Conservation (phyloP, 805 yeast species). For the Kuraishia cidri region DNA sequence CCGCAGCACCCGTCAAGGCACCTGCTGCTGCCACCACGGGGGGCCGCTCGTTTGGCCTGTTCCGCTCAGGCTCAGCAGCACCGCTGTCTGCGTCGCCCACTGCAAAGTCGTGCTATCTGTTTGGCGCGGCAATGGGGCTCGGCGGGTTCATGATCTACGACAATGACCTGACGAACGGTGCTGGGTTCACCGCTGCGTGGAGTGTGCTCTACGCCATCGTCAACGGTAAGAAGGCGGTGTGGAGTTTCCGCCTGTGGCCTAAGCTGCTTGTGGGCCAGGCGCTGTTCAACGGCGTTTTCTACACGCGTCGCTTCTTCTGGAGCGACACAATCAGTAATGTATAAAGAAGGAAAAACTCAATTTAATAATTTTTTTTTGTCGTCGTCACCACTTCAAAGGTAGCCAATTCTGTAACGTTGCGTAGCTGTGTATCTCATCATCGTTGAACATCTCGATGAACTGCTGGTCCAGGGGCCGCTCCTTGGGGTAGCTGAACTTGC, state of each 20-base stretch:
- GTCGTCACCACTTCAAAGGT: conserved; percentile 57
- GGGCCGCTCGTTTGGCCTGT: too few species aligned
- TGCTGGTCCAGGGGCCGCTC: conserved; percentile 94
- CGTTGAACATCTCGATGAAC: conserved; percentile 84
- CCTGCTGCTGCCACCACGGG: conserved; percentile 2
- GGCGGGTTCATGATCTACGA: conserved; percentile 74
- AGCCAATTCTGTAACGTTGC: conserved; percentile 49
- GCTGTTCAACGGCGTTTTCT: conserved; percentile 49
- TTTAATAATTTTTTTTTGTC: background rate
- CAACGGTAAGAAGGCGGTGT: conserved; percentile 52
- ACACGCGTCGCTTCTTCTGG: conserved; percentile 65
- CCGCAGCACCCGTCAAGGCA: conserved; percentile 9
- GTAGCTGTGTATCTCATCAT: conserved; percentile 42
- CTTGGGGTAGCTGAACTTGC: conserved; percentile 92
- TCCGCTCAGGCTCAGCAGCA: conserved; percentile 3
- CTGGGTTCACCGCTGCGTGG: conserved; percentile 82
- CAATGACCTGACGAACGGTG: conserved; percentile 68
- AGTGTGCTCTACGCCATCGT: conserved; percentile 62
- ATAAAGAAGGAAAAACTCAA: background rate
- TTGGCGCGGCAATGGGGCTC: conserved; percentile 52
- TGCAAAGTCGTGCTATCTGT: conserved; percentile 34
- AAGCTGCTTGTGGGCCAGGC: conserved; percentile 50
- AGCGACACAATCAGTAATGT: conserved; percentile 1
- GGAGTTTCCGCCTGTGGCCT: conserved; percentile 54
- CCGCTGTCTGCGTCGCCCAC: conserved; percentile 22